phyloP scores from a whole-genome alignment of 495 filamentous ascomycete genomes.

The Haplographium delicatum region DNA sequence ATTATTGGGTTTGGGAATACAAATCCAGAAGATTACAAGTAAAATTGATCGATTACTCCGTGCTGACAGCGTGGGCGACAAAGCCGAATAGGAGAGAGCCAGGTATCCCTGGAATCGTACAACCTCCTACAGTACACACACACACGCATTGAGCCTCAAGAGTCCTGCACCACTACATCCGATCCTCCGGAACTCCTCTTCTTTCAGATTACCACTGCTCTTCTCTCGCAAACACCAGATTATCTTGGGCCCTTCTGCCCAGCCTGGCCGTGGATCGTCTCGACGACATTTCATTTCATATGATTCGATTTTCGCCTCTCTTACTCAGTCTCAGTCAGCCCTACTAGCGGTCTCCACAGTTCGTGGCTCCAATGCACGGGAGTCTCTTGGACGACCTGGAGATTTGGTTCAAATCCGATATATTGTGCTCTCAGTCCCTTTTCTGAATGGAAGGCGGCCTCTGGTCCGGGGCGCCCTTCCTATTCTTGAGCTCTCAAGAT shows the following conservation, averaged over 20 bases:
- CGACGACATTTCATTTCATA: too few species aligned
- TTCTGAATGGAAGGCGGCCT: constrained; percentile 16
- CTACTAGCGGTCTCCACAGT: not conserved
- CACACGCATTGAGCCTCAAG: constrained; percentile 11
- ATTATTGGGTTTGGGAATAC: too few species aligned
- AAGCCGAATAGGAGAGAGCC: not conserved
- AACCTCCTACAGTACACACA: too few species aligned
- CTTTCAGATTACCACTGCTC: not conserved
- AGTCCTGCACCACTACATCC: not conserved
- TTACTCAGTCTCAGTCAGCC: constrained; percentile 16
- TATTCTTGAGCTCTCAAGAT: constrained; percentile 11
- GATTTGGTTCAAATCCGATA: not conserved
- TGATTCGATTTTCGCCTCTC: not conserved
- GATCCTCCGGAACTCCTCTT: not conserved
- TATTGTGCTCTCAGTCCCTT: not conserved
- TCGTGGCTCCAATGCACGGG: constrained; percentile 3
- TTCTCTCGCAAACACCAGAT: not conserved
- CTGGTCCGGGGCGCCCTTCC: constrained; percentile 14
- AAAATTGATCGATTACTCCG: too few species aligned
- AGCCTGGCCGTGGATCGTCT: constrained; percentile 1
- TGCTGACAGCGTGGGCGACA: constrained; percentile 6
- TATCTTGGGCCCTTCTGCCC: too few species aligned
- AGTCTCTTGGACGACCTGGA: not conserved
- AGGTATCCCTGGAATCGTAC: not conserved
- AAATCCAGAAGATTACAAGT: too few species aligned